Base-by-base conservation (phyloP, 2,329 filamentous ascomycete genomes). In the Tricladium varicosporioides region DNA sequence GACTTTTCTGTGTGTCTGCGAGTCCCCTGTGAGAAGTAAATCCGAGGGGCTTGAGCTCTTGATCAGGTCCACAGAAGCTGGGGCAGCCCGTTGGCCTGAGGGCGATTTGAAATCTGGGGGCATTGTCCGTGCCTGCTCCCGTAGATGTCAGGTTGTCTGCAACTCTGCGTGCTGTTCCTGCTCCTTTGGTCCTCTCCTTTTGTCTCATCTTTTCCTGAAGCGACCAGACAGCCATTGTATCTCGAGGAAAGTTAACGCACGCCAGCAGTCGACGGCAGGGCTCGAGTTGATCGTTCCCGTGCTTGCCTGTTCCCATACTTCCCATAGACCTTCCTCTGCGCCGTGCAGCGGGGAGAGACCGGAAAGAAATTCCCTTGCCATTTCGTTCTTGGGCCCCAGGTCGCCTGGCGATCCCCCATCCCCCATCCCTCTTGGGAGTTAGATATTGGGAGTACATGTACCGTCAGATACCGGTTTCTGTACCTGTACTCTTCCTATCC, bases 321-420 rank as follows among this genome's bases (percentile, higher is more conserved):
- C 22, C 22, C 56, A 44, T 43, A 51, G 31, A 54, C 43, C 11
- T 48, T 27, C 46, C 27, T 22, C 15, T 48, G 46, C 16, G 14
- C 36, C 32, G 33, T 56, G 43, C 53, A 47, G 53, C 49, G 46
- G 51, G 50, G 53, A 49, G 40, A 50, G 15, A 46, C 53, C 57
- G 57, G 57, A 50, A 33, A 36, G 36, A 51, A 53, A 53, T 36
- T 32, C 51, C 46, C 45, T 47, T 18, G 44, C 51, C 47, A n/a
- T 18, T 22, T 48, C 40, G 22, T 22, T 48, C 27, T 8, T 47
- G 19, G 15, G 15, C 16, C 31, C 31, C 40, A 40, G 36, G n/a
- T n/a, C 16, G 18, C 16, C 19, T 13, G 43, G 4, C 48, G 48
- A 45, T 48, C 50, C 18, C 48, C 53, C 43, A 44, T 40, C 40